These are phyloP conservation scores for Rusavskia elegans DNA, from an alignment of 495 filamentous ascomycete species.

Conservation along the genomic window DNA sequence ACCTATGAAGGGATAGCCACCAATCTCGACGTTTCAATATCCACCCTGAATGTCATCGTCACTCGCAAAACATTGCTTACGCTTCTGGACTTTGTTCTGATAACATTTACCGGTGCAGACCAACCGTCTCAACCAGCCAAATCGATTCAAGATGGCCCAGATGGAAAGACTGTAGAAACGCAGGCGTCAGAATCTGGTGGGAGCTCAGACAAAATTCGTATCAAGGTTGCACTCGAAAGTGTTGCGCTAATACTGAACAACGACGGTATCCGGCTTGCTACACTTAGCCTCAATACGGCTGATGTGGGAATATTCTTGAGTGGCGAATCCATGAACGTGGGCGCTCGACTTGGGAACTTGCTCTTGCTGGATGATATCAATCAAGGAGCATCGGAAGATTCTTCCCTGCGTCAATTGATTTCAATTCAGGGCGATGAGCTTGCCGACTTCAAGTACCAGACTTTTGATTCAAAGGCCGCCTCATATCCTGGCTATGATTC, in stretches of 20 bases:
- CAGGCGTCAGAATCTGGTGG: slow-evolving; percentile 11
- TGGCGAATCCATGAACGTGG: slow-evolving; percentile 70
- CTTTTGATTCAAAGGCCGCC: slow-evolving; percentile 61
- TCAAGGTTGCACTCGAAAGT: slow-evolving; percentile 85
- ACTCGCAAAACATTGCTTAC: slow-evolving; percentile 88
- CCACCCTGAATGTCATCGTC: slow-evolving; percentile 89
- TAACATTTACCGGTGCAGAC: slow-evolving; percentile 75
- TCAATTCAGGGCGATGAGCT: slow-evolving; percentile 91
- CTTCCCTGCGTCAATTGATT: slow-evolving; percentile 70
- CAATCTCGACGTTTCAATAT: slow-evolving; percentile 80
- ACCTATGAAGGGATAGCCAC: slow-evolving; percentile 86
- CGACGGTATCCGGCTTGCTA: slow-evolving; percentile 87
- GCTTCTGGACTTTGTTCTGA: slow-evolving; percentile 86
- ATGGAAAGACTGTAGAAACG: slow-evolving; percentile 8
- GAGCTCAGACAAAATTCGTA: slow-evolving; percentile 44
- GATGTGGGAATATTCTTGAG: slow-evolving; percentile 81
- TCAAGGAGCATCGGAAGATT: slow-evolving; percentile 65
- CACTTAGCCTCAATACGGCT: slow-evolving; percentile 77
- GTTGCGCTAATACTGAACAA: slow-evolving; percentile 95
- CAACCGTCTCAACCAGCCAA: slow-evolving; percentile 20
- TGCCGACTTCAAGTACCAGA: slow-evolving; percentile 96
- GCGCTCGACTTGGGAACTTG: slow-evolving; percentile 72
- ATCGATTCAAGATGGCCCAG: slow-evolving; percentile 26
- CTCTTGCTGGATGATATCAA: slow-evolving; percentile 89
- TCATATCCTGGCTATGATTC: slow-evolving; percentile 91